These are phyloP conservation scores for Monosporascus ibericus DNA, from an alignment of 2,329 filamentous ascomycete genomes.

Conservation along the genomic window DNA sequence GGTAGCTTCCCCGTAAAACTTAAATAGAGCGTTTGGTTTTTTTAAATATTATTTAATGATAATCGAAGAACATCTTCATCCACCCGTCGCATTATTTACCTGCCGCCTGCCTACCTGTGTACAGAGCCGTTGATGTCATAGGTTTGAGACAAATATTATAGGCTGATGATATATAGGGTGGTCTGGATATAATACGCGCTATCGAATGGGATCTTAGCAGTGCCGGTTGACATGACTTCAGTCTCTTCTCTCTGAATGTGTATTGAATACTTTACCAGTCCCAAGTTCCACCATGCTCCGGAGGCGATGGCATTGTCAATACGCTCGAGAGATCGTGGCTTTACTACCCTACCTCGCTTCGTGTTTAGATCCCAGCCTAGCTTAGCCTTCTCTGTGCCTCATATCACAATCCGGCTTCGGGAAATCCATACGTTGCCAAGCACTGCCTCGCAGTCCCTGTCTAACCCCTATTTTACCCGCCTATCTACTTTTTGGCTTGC, in stretches of 20 bases:
- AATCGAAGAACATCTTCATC: too few relatives aligned
- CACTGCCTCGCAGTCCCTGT: background rate
- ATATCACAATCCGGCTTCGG: background rate
- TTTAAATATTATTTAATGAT: too few relatives aligned
- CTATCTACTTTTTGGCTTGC: slow-evolving; percentile 77
- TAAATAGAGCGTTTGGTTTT: too few relatives aligned
- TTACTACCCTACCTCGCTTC: background rate
- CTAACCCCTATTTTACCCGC: slow-evolving; percentile 23
- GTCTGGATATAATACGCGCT: too few relatives aligned
- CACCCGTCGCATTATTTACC: too few relatives aligned
- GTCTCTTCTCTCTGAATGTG: background rate
- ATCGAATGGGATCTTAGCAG: too few relatives aligned
- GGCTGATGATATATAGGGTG: too few relatives aligned
- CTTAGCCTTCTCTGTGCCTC: background rate
- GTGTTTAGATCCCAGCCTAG: background rate
- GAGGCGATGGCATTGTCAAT: background rate
- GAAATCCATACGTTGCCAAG: background rate
- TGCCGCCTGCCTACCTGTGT: too few relatives aligned
- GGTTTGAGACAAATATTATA: too few relatives aligned
- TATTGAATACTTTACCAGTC: background rate
- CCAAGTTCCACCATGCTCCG: background rate
- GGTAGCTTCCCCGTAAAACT: too few relatives aligned
- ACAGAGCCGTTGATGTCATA: too few relatives aligned
- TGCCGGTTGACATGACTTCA: background rate
- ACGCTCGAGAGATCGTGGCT: background rate